Conservation (phyloP, 768 basidiomycete species). For the Pulveroboletus sp. region DNA sequence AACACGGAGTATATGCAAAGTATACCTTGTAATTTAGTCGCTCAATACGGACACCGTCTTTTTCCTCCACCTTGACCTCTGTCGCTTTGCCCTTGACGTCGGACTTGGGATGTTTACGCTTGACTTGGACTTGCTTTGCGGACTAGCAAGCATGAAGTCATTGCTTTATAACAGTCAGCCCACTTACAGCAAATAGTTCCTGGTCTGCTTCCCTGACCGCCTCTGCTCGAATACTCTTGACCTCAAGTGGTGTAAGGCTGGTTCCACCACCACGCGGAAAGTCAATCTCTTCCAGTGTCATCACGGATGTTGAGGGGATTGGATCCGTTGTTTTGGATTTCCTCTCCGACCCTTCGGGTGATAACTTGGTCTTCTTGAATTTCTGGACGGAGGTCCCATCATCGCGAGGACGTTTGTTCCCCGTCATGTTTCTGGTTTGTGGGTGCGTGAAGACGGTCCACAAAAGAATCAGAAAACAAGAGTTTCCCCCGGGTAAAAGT, state of each 20-base stretch:
- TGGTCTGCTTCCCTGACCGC: constrained; percentile 79
- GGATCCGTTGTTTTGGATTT: constrained; percentile 25
- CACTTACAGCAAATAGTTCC: constrained; percentile 66
- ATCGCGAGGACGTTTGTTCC: constrained; percentile 61
- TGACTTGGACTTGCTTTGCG: constrained; percentile 35
- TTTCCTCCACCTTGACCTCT: constrained; percentile 30
- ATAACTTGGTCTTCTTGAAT: constrained; percentile 59
- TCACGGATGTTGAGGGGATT: constrained; percentile 34
- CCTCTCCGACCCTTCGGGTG: constrained; percentile 25
- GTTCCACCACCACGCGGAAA: constrained; percentile 97
- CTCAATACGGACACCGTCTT: constrained; percentile 69
- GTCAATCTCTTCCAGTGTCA: constrained; percentile 70
- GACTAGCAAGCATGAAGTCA: constrained; percentile 35
- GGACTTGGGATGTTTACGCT: constrained; percentile 47
- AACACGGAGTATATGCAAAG: background rate
- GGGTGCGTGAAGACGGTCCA: background rate
- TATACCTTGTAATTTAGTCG: constrained; percentile 90
- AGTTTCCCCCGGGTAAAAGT: background rate
- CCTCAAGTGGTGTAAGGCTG: constrained; percentile 80
- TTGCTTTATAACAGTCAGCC: background rate
- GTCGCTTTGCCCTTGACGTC: constrained; percentile 34
- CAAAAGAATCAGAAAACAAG: background rate
- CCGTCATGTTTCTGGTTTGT: constrained; percentile 32
- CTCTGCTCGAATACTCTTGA: constrained; percentile 81
- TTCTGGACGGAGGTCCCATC: constrained; percentile 46